Evolutionary conservation across 768 basidiomycete genomes (phyloP), one percentile per base, ranked within the genome.

Genomic region (Stropharia rugosoannulata): DNA sequence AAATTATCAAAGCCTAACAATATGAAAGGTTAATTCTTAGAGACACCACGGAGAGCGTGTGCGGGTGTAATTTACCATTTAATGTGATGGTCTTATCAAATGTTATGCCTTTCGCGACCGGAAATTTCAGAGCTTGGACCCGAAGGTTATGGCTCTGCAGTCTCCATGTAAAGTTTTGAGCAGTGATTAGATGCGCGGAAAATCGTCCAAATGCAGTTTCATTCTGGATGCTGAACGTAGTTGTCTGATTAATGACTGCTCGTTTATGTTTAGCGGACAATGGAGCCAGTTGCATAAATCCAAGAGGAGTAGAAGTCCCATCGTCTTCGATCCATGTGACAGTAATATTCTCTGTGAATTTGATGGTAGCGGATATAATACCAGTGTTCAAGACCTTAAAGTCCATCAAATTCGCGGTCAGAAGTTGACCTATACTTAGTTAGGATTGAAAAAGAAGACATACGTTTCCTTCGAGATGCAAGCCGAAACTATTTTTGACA

Each of bases 51-150:
- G 15, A 27, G 11, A 25, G 18, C 15, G 22, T 1, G 3, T 13
- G 11, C 40, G 40, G 11, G 27, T 29, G 13, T 27, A 15, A 60
- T 69, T 41, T 38, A 76, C 87, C 87, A 44, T 79, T 80, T 41
- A 89, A 70, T 0, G 76, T 80, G 35, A 89, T 51, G 3, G 71
- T 65, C 70, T 90, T 89, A 64, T 81, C 71, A 64, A 89, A 90
- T 3, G 77, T 75, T 58, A 91, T 76, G 1, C 83, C 84, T 62
- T 85, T 84, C 3, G 85, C 81, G 3, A 79, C 75, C 2, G 87
- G 87, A 62, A 90, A 87, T 59, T 83, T 85, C 57, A 80, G 70
- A 2, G 89, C 88, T 51, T 84, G 82, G 10, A 87, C 86, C 6
- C 73, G 73, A 38, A 90, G 74, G 58, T 78, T 76, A n/a, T 78